Evolutionary conservation across 2,329 filamentous ascomycete species (phyloP), one percentile per base, ranked within the genome.

Genomic region (Domatiomyces globalis): DNA sequence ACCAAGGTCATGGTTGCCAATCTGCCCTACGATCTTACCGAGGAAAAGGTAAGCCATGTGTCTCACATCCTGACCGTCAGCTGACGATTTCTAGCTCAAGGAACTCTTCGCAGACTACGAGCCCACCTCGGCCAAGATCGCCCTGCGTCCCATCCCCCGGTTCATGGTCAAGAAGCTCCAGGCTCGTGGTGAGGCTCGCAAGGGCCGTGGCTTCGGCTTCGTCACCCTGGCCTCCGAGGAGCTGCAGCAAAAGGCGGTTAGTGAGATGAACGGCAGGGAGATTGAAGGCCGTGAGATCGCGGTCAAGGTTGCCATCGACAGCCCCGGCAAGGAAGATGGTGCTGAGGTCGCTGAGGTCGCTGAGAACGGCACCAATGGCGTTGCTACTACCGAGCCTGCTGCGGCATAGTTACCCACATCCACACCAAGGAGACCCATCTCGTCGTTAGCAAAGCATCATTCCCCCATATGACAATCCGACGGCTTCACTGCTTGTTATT

Each of bases 111-210:
- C 80, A 65, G 86, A 81, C 58, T 98, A 95, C 76, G 79, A 88
- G 67, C 92, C 92, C 56, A 84, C 84, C 62, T 94, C 88, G 59
- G 90, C 92, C 71, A 98, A 96, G 82, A 96, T 98, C 66, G 92
- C 92, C 61, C 87, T 98, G 63, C 90, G 92, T 64, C 92, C 92
- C 49, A 98, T 98, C 62, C 92, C 92, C 62, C 89, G 90, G 65
- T 98, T 96, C 78, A 98, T 98, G 92, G 92, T 98, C 74, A 95
- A 95, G 84, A 98, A 98, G 81, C 87, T 98, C 57, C 89, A 95
- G 75, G 89, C 90, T 65, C 90, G 92, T 68, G 89, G 89, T 67
- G 92, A 98, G 76, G 83, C 90, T 64, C 92, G 92, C 76, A 98
- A 98, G 84, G 92, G 92, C 56, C 92, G 92, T 76, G 92, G 92